phyloP scores from a whole-genome alignment of 768 basidiomycete genomes.

The Scleroderma bovista region DNA sequence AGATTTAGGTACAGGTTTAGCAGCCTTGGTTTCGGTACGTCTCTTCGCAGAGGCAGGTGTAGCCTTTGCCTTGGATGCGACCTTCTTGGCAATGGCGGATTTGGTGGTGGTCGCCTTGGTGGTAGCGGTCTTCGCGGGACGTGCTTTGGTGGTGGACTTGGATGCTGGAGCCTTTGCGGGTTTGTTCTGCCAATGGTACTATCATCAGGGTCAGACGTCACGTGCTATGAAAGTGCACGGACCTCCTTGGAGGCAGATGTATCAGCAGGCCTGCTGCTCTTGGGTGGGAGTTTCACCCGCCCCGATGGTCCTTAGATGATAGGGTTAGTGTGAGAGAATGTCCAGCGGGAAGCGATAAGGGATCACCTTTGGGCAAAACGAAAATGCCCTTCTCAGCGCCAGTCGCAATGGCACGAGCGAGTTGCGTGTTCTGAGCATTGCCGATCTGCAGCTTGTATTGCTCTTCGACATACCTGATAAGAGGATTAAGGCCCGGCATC shows the following conservation, averaged over 20 bases:
- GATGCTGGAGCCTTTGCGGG: conserved; percentile 24
- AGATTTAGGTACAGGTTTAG: conserved; percentile 20
- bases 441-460: conserved; percentile 80
- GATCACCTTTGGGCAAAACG: conserved; percentile 78
- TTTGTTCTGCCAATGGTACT: conserved; percentile 19
- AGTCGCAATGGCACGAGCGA: conserved; percentile 74
- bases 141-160: conserved; percentile 19
- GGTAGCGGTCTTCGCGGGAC: conserved; percentile 23
- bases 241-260: conserved; percentile 55
- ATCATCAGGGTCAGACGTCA: conserved; percentile 13
- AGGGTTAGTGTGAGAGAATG: conserved; percentile 2
- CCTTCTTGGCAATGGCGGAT: conserved; percentile 20
- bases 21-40: conserved; percentile 27
- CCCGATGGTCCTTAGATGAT: conserved; percentile 37
- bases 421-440: conserved; percentile 69
- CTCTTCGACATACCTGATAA: conserved; percentile 70
- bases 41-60: conserved; percentile 39
- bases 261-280: conserved; percentile 43
- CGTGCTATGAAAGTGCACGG: conserved; percentile 24
- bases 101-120: conserved; percentile 21
- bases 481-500: conserved; percentile 14
- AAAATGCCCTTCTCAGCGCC: conserved; percentile 83
- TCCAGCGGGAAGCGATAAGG: not conserved
- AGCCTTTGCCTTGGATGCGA: conserved; percentile 33
- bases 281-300: conserved; percentile 67